These are phyloP conservation scores for Lactuca sativa DNA, from an alignment of 129 eudicot species.

Conservation along the genomic window DNA sequence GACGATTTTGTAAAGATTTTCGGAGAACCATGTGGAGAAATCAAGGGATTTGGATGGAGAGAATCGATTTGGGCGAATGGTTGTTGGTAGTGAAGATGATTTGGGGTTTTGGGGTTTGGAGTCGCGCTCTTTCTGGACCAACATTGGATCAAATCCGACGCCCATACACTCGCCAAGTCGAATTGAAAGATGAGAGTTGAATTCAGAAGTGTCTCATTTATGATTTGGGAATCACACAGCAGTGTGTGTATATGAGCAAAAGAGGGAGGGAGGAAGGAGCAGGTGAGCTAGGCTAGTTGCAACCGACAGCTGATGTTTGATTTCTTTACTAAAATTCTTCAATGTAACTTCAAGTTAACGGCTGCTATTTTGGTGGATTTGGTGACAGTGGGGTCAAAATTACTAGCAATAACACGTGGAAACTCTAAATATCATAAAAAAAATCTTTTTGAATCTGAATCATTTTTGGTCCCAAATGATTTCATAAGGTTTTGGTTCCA, in stretches of 20 bases:
- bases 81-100: constrained; percentile 31
- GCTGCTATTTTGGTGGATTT: constrained; percentile 37
- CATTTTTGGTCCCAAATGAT: too few relatives aligned
- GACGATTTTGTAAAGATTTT: constrained; percentile 66
- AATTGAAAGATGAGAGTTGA: neutral
- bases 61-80: constrained; percentile 39
- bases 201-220: constrained; percentile 7
- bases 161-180: constrained; percentile 17
- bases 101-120: constrained; percentile 44
- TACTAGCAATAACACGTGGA: neutral
- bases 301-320: constrained; percentile 35
- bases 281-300: constrained; percentile 30
- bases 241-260: constrained; percentile 7
- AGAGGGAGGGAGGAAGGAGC: constrained; percentile 7
- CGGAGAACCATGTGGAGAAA: constrained; percentile 79
- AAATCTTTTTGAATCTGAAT: neutral
- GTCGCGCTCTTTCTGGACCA: constrained; percentile 66
- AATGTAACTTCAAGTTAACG: constrained; percentile 33
- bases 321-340: constrained; percentile 2
- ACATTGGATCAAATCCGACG: constrained; percentile 48
- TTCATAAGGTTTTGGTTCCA: too few relatives aligned
- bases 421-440: neutral
- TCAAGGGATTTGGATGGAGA: constrained; percentile 59
- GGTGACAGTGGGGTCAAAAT: constrained; percentile 24
- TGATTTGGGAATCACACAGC: constrained; percentile 15